A percentile compares a stretch with the other conserved stretches of the same genome.
phyloP scores from a whole-genome alignment of 345 rosid genomes.

The Arabidopsis arenosa region DNA sequence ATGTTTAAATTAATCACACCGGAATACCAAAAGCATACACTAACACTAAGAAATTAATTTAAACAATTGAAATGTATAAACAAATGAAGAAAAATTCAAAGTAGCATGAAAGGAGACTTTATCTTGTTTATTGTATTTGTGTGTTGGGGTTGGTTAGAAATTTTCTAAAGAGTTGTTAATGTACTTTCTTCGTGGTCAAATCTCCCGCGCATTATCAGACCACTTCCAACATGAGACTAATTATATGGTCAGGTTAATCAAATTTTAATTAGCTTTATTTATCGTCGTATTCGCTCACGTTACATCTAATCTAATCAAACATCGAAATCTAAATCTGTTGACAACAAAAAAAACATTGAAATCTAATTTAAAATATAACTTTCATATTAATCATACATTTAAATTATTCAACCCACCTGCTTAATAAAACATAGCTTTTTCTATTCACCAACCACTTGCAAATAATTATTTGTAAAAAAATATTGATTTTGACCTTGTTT shows the following conservation, averaged over 20 bases:
- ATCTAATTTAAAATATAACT: too few relatives aligned
- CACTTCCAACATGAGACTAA: conserved; percentile 23
- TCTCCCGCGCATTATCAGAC: conserved; percentile 30
- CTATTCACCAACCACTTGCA: conserved; percentile 28
- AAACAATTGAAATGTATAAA: background rate
- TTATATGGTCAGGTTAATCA: conserved; percentile 15
- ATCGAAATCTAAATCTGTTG: background rate
- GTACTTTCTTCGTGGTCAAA: conserved; percentile 30
- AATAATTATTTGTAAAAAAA: background rate
- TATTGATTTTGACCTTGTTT: conserved; percentile 12
- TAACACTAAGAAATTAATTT: background rate
- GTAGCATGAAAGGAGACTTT: conserved; percentile 38
- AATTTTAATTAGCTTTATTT: background rate
- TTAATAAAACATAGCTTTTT: background rate
- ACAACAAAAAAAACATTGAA: too few relatives aligned
- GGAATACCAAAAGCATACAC: conserved; percentile 39
- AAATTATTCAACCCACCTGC: too few relatives aligned
- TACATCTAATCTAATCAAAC: conserved; percentile 8
- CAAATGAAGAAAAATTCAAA: conserved; percentile 21
- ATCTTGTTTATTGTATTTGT: background rate
- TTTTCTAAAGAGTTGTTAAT: background rate
- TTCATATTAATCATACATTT: too few relatives aligned
- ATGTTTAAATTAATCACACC: background rate
- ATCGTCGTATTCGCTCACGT: conserved; percentile 1
- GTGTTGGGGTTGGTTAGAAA: conserved; percentile 15